Percentiles rank a stretch among this genome's conserved stretches.
phyloP scores from a whole-genome alignment of 2,329 filamentous ascomycete genomes.

The Juglanconis oblonga region DNA sequence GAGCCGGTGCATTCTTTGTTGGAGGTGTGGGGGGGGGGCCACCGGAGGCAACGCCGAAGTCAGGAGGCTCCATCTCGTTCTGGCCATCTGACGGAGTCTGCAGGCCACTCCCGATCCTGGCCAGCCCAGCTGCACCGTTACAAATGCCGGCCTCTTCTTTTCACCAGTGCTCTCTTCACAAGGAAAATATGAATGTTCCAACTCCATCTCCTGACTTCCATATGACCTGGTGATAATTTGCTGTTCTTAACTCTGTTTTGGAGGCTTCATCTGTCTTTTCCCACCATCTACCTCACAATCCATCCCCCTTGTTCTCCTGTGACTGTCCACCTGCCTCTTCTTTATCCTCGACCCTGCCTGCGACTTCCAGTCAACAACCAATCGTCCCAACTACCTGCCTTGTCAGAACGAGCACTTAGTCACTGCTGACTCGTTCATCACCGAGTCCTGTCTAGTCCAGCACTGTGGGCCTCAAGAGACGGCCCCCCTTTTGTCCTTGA shows the following conservation, averaged over 20 bases:
- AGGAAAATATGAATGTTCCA: background rate
- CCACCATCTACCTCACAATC: too few relatives aligned
- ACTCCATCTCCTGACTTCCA: background rate
- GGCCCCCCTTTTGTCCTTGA: too few relatives aligned
- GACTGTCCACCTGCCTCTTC: background rate
- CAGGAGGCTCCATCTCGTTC: background rate
- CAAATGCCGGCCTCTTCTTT: background rate
- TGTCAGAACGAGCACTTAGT: background rate
- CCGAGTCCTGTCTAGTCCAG: too few relatives aligned
- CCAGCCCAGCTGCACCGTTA: too few relatives aligned
- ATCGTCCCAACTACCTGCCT: background rate
- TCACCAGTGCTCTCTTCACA: background rate
- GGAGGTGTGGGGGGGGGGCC: background rate
- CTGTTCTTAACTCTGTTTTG: background rate
- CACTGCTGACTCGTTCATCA: too few relatives aligned
- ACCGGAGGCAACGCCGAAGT: background rate
- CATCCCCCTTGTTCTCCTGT: background rate
- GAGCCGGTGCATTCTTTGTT: background rate
- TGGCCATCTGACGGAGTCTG: background rate
- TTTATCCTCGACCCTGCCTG: too few relatives aligned
- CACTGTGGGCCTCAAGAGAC: too few relatives aligned
- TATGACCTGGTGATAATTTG: background rate
- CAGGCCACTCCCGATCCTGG: background rate
- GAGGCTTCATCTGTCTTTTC: background rate
- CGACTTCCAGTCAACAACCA: background rate